A percentile compares a stretch with the other conserved stretches of the same genome.
phyloP scores from a whole-genome alignment of 1,139 yeast genomes.

The Casaregolazyma lundiana region DNA sequence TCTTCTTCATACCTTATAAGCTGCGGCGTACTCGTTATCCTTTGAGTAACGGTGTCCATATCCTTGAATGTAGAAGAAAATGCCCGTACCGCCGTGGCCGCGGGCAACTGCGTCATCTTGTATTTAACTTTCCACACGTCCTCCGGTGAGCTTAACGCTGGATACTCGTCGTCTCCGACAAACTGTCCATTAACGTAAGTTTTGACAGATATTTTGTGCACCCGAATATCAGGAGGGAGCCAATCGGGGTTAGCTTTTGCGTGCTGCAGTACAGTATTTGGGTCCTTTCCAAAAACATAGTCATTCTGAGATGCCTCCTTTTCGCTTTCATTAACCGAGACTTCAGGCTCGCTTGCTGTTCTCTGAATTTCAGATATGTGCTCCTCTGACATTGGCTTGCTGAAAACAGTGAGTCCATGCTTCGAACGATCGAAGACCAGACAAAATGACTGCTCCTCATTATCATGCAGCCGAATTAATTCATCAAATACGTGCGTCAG shows the following conservation, averaged over 20 bases:
- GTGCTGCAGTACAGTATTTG: constrained; percentile 22
- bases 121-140: constrained; percentile 22
- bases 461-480: constrained; percentile 31
- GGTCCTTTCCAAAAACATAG: constrained; percentile 17
- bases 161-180: constrained; percentile 16
- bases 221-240: constrained; percentile 21
- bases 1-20: constrained; percentile 24
- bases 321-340: constrained; percentile 1
- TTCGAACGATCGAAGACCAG: constrained; percentile 26
- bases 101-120: constrained; percentile 16
- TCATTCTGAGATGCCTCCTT: neutral
- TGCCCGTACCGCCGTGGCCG: constrained; percentile 9
- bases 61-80: constrained; percentile 17
- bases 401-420: constrained; percentile 29
- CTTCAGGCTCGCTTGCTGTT: constrained; percentile 12
- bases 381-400: constrained; percentile 31
- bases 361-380: constrained; percentile 25
- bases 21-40: constrained; percentile 25
- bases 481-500: constrained; percentile 50
- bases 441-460: constrained; percentile 23
- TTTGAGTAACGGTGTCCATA: constrained; percentile 14
- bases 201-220: constrained; percentile 16
- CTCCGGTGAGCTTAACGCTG: constrained; percentile 12
- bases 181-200: constrained; percentile 16
- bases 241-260: constrained; percentile 15